Conservation (phyloP, 2,329 filamentous ascomycete genomes). For the Colletotrichum ledebouriae region DNA sequence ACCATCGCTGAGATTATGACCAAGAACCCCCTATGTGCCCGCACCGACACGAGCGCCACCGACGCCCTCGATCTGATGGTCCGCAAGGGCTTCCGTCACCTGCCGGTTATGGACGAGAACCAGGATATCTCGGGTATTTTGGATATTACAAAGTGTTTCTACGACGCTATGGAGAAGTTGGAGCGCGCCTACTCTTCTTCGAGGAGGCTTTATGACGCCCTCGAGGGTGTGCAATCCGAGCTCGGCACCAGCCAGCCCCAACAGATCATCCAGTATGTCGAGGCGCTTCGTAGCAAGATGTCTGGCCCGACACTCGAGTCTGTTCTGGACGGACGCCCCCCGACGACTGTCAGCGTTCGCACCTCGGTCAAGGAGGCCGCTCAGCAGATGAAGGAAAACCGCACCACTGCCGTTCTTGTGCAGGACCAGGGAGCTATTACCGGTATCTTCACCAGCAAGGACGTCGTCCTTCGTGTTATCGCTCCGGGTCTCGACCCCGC, state of each 20-base stretch:
- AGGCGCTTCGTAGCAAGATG: conserved; percentile 96
- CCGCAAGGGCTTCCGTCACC: conserved; percentile 94
- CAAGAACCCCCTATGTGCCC: conserved; percentile 97
- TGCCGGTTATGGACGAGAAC: conserved; percentile 99
- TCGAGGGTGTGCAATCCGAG: conserved; percentile 98
- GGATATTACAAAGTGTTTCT: conserved; percentile 99
- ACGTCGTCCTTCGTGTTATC: conserved; percentile 97
- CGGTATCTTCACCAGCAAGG: conserved; percentile 99
- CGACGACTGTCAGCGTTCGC: conserved; percentile 93
- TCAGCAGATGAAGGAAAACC: conserved; percentile 97
- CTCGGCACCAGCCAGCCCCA: conserved; percentile 95
- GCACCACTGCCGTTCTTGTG: conserved; percentile 95
- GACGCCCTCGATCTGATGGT: conserved; percentile 99
- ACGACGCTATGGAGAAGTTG: conserved; percentile 99
- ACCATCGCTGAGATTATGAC: conserved; percentile 99
- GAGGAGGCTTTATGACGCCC: conserved; percentile 95
- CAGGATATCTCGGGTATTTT: conserved; percentile 98
- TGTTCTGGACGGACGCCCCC: conserved; percentile 90
- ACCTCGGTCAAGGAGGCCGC: conserved; percentile 98
- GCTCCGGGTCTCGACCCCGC: conserved; percentile 93
- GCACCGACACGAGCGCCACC: conserved; percentile 97
- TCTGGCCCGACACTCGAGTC: conserved; percentile 96
- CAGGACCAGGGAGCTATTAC: conserved; percentile 98
- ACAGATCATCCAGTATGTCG: conserved; percentile 99
- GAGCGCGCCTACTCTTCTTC: conserved; percentile 98